Evolutionary conservation across 2,329 filamentous ascomycete species (phyloP).

Genomic region (Fonsecaea erecta): DNA sequence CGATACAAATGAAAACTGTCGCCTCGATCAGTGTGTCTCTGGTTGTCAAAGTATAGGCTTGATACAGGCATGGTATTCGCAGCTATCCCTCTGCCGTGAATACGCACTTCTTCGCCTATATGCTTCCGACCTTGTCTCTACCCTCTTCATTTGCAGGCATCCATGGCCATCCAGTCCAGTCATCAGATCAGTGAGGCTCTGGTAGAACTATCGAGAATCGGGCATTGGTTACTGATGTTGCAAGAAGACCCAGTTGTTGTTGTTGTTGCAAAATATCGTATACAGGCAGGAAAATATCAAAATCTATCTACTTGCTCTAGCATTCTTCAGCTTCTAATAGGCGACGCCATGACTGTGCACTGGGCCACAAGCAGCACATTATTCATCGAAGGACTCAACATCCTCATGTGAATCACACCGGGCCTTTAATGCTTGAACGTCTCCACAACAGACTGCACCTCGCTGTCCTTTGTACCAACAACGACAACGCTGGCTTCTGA

Average conservation of each 20-base stretch:
- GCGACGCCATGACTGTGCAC: not conserved
- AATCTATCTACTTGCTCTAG: not conserved
- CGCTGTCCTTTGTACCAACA: not conserved
- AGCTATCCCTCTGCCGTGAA: not conserved
- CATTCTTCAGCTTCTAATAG: not conserved
- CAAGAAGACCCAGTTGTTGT: not conserved
- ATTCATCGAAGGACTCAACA: slow-evolving; percentile 9
- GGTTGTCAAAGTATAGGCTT: not conserved
- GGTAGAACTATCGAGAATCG: not conserved
- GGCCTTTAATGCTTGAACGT: slow-evolving; percentile 4
- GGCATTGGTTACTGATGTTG: not conserved
- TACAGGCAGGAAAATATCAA: not conserved
- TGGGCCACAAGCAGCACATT: not conserved
- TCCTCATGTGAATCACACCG: not conserved
- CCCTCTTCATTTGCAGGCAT: not conserved
- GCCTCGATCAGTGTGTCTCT: not conserved
- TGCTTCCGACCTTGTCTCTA: not conserved
- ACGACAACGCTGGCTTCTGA: slow-evolving; percentile 1
- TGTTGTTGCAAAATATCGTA: not conserved
- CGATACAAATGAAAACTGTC: not conserved
- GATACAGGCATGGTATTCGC: not conserved
- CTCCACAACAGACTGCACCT: not conserved
- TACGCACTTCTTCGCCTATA: not conserved
- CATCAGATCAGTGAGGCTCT: not conserved
- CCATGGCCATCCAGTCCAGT: not conserved